These are phyloP conservation scores for Marasmius tenuissimus DNA, from an alignment of 1,284 basidiomycete genomes.

Conservation along the genomic window DNA sequence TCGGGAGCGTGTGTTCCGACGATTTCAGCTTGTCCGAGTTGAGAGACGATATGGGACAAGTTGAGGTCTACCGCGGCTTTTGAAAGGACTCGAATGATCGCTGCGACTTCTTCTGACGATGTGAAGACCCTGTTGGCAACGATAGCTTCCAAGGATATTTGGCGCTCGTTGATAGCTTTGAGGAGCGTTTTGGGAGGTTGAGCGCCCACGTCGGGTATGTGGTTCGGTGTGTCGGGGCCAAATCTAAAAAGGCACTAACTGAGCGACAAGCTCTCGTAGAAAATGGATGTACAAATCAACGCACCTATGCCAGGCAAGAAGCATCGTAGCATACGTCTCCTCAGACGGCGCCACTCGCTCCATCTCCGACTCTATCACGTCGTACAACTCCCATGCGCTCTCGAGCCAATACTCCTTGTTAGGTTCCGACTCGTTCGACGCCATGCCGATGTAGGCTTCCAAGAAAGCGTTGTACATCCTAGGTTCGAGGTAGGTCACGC, in stretches of 20 bases:
- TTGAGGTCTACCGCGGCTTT: constrained; percentile 59
- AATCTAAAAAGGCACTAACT: constrained; percentile 30
- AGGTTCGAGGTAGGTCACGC: constrained; percentile 53
- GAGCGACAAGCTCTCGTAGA: background rate
- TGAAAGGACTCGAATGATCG: constrained; percentile 58
- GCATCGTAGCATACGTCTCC: constrained; percentile 67
- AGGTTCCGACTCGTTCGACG: constrained; percentile 40
- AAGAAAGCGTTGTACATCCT: constrained; percentile 53
- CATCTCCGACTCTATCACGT: constrained; percentile 48
- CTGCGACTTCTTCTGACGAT: constrained; percentile 51
- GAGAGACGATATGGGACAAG: constrained; percentile 47
- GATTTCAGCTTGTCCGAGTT: constrained; percentile 55
- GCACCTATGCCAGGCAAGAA: constrained; percentile 56
- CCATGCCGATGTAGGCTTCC: constrained; percentile 63
- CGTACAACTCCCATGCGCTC: constrained; percentile 58
- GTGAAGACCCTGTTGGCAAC: constrained; percentile 58
- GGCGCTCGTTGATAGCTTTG: constrained; percentile 44
- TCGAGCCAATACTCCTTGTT: constrained; percentile 54
- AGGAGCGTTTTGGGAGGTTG: constrained; percentile 43
- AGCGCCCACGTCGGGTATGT: constrained; percentile 18
- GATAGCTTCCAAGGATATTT: constrained; percentile 53
- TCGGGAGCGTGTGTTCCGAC: constrained; percentile 43
- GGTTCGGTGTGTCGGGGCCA: constrained; percentile 31
- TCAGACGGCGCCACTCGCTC: constrained; percentile 54
- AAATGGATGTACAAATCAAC: constrained; percentile 16